Percentiles rank a stretch among this genome's conserved stretches.
Conservation (phyloP, 768 basidiomycete genomes). For the Lactifluus rugatus region DNA sequence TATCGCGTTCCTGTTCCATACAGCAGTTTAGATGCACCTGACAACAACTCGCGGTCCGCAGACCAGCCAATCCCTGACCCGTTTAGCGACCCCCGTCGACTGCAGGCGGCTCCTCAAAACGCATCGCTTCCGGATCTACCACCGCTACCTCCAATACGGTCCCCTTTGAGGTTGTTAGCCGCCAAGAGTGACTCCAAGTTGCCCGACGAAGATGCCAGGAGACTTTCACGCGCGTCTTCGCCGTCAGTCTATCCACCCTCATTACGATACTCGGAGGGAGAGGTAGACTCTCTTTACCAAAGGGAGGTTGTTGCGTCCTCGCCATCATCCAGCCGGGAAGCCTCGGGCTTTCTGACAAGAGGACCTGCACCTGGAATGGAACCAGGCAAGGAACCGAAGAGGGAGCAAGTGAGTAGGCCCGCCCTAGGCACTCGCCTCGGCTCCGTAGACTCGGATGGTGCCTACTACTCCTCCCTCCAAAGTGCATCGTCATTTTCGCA, state of each 20-base stretch:
- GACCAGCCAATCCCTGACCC: slow-evolving; percentile 14
- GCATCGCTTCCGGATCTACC: slow-evolving; percentile 22
- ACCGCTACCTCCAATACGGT: slow-evolving; percentile 20
- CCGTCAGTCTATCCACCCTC: slow-evolving; percentile 23
- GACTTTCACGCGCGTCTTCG: slow-evolving; percentile 16
- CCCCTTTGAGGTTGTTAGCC: slow-evolving; percentile 9
- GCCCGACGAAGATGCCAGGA: background rate
- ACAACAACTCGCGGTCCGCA: background rate
- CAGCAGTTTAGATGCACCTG: background rate
- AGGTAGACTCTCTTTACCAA: slow-evolving; percentile 10
- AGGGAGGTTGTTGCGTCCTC: background rate
- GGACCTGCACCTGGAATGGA: background rate
- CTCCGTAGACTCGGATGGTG: background rate
- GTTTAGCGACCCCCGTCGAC: slow-evolving; percentile 17
- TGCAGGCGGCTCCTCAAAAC: background rate
- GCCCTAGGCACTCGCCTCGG: background rate
- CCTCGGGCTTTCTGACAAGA: background rate
- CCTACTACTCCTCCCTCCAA: background rate
- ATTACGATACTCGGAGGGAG: slow-evolving; percentile 4
- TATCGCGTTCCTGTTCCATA: slow-evolving; percentile 11
- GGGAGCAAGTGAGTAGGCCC: background rate
- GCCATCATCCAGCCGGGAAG: background rate
- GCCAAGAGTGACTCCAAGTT: background rate
- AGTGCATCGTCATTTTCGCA: background rate
- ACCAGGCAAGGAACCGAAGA: background rate